Evolutionary conservation across 306 rosid genomes (phyloP).

Genomic region (Quillaja saponaria): DNA sequence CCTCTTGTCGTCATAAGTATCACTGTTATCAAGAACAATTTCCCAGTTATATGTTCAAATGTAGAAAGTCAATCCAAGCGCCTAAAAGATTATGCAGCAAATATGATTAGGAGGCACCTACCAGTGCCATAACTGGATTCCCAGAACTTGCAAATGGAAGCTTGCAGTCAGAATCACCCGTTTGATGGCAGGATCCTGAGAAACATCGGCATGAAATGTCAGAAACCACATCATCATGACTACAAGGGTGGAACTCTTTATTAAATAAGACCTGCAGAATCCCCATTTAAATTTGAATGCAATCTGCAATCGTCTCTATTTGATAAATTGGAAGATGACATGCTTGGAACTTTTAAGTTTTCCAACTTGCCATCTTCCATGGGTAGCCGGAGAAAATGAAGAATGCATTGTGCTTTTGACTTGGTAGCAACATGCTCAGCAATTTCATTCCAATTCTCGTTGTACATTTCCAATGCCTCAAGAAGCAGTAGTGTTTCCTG

Average conservation of each 20-base stretch:
- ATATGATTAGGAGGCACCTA: constrained; percentile 47
- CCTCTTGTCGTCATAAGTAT: background rate
- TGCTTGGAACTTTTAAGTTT: constrained; percentile 76
- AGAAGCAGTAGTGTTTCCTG: constrained; percentile 91
- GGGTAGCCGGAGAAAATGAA: constrained; percentile 95
- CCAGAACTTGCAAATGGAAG: constrained; percentile 94
- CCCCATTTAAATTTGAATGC: constrained; percentile 58
- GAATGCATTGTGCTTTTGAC: constrained; percentile 97
- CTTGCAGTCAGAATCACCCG: constrained; percentile 54
- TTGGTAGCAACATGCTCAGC: constrained; percentile 90
- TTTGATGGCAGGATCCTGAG: constrained; percentile 61
- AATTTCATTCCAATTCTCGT: constrained; percentile 96
- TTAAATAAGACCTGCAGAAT: constrained; percentile 62
- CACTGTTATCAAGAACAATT: constrained; percentile 9
- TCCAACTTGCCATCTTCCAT: constrained; percentile 91
- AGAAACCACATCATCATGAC: constrained; percentile 26
- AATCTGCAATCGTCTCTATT: constrained; percentile 49
- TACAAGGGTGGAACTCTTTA: constrained; percentile 17
- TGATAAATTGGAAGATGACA: constrained; percentile 50
- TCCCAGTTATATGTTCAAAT: constrained; percentile 15
- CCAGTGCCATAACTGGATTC: constrained; percentile 98
- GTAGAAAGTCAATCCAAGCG: constrained; percentile 18
- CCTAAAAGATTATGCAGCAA: constrained; percentile 16
- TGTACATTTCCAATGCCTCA: constrained; percentile 87
- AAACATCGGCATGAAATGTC: constrained; percentile 30